phyloP scores from a whole-genome alignment of 805 yeast species.

The Pichia pseudocactophila region DNA sequence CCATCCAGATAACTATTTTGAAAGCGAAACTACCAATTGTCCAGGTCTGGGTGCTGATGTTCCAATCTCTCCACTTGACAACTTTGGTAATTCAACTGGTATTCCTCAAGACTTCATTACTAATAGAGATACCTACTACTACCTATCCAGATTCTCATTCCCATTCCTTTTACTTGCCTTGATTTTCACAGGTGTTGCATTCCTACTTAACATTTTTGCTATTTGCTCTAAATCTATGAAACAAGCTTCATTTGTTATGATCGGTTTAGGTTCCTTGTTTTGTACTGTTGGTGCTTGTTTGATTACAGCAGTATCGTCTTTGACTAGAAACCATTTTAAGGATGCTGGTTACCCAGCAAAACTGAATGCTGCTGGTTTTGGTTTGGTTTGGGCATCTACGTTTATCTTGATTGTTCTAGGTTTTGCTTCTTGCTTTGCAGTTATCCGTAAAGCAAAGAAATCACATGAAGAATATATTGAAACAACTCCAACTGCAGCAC shows the following conservation, averaged over 20 bases:
- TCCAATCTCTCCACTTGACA: constrained; percentile 69
- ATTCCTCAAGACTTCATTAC: constrained; percentile 47
- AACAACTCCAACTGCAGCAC: constrained; percentile 4
- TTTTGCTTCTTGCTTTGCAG: constrained; percentile 43
- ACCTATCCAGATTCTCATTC: constrained; percentile 58
- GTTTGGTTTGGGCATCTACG: constrained; percentile 64
- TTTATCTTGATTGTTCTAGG: constrained; percentile 42
- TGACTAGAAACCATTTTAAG: constrained; percentile 64
- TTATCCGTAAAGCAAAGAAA: constrained; percentile 40
- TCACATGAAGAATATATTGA: constrained; percentile 30
- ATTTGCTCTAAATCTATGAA: constrained; percentile 48
- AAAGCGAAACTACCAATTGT: constrained; percentile 28
- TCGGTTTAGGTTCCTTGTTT: constrained; percentile 43
- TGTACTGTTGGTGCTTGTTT: constrained; percentile 55
- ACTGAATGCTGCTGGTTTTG: constrained; percentile 51
- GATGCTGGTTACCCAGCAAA: constrained; percentile 35
- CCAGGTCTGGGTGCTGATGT: constrained; percentile 48
- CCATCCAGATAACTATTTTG: constrained; percentile 26
- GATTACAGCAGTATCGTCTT: constrained; percentile 69
- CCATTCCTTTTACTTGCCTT: constrained; percentile 53
- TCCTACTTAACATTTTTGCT: constrained; percentile 46
- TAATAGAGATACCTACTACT: constrained; percentile 51
- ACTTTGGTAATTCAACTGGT: constrained; percentile 45
- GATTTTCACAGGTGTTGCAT: constrained; percentile 53
- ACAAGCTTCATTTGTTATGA: constrained; percentile 44